Evolutionary conservation across 257 asterid genomes (phyloP).

Genomic region (Salvia rosmarinus): DNA sequence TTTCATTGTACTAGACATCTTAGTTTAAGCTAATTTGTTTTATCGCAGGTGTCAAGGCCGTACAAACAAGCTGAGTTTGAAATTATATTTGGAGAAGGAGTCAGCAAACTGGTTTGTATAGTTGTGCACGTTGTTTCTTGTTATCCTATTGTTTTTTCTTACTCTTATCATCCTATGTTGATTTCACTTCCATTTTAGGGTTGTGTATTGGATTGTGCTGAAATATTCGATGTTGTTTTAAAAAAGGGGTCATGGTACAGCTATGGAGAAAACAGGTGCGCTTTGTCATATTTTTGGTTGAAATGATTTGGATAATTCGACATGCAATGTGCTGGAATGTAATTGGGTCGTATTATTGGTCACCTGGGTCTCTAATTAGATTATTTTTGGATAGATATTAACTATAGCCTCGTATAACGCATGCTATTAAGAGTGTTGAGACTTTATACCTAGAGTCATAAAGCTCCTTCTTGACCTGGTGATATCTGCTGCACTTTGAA

Average conservation of each 20-base stretch:
- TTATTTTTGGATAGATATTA: not conserved
- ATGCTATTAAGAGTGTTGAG: not conserved
- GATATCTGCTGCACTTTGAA: not conserved
- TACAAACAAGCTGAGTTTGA: slow-evolving; percentile 99
- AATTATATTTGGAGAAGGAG: slow-evolving; percentile 96
- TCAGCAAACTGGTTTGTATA: slow-evolving; percentile 81
- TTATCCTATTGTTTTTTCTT: slow-evolving; percentile 22
- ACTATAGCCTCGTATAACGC: not conserved
- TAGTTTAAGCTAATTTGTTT: slow-evolving; percentile 31
- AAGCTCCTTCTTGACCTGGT: not conserved
- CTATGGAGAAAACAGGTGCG: slow-evolving; percentile 88
- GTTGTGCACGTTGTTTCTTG: slow-evolving; percentile 10
- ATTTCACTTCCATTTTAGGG: slow-evolving; percentile 58
- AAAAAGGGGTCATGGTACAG: slow-evolving; percentile 98
- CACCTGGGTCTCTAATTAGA: not conserved
- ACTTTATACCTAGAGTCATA: not conserved
- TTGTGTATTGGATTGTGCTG: slow-evolving; percentile 93
- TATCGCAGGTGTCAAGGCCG: slow-evolving; percentile 89
- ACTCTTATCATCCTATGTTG: slow-evolving; percentile 16
- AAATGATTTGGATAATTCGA: slow-evolving; percentile 13
- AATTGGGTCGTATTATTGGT: slow-evolving; percentile 7
- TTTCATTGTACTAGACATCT: slow-evolving; percentile 15
- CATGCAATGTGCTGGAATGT: slow-evolving; percentile 11
- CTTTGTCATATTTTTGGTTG: slow-evolving; percentile 17
- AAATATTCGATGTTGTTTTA: slow-evolving; percentile 68